phyloP scores from a whole-genome alignment of 495 filamentous ascomycete genomes.

The Aspergillus nidulans region DNA sequence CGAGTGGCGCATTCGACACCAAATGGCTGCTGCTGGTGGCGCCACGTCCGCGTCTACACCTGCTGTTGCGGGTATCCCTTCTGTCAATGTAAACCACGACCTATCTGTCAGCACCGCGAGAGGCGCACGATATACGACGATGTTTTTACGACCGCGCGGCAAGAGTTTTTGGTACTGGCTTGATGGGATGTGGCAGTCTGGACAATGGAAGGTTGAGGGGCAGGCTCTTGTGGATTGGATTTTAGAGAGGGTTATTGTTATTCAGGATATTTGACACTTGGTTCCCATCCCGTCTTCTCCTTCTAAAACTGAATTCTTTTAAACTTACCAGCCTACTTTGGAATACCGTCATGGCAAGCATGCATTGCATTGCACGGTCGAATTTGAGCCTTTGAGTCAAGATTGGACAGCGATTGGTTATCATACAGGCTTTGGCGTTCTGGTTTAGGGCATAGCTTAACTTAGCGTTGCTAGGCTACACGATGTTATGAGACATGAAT shows the following conservation, averaged over 20 bases:
- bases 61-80: slow-evolving; percentile 15
- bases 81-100: slow-evolving; percentile 33
- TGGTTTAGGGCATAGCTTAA: not conserved
- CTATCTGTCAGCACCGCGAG: slow-evolving; percentile 21
- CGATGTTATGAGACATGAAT: not conserved
- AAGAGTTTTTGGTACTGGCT: slow-evolving; percentile 36
- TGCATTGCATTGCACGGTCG: not conserved
- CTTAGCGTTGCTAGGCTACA: not conserved
- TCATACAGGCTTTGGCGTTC: not conserved
- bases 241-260: slow-evolving; percentile 36
- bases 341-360: not conserved
- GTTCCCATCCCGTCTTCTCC: not conserved
- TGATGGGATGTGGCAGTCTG: slow-evolving; percentile 33
- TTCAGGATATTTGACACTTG: slow-evolving; percentile 28
- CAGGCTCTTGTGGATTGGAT: slow-evolving; percentile 45
- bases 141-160: not conserved
- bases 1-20: slow-evolving; percentile 72
- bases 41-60: not conserved
- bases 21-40: slow-evolving; percentile 17
- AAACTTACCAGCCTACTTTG: slow-evolving; percentile 3
- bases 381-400: not conserved
- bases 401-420: too few relatives aligned
- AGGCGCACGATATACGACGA: slow-evolving; percentile 14
- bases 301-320: not conserved
- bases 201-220: slow-evolving; percentile 40